These are phyloP conservation scores for Microbotryum intermedium DNA, from an alignment of 1,284 basidiomycete species.

Conservation along the genomic window DNA sequence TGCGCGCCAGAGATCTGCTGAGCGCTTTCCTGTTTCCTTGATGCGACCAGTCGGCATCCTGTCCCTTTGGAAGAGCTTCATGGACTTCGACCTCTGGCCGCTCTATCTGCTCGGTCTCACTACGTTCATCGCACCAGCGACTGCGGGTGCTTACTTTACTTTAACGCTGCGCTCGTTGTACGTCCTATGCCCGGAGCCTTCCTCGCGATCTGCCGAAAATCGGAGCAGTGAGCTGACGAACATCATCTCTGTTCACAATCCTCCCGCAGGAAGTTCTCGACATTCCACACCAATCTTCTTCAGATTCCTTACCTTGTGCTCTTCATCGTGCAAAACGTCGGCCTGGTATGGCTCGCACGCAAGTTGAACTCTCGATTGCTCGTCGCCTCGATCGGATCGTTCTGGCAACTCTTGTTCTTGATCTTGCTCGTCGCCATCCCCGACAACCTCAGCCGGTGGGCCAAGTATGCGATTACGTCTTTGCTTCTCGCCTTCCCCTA, in stretches of 20 bases:
- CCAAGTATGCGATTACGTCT: slow-evolving; percentile 16
- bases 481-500: slow-evolving; percentile 16
- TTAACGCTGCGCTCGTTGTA: slow-evolving; percentile 15
- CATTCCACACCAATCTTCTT: slow-evolving; percentile 41
- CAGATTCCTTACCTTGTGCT: slow-evolving; percentile 36
- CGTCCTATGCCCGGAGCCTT: not conserved
- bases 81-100: slow-evolving; percentile 42
- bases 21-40: not conserved
- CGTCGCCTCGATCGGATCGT: slow-evolving; percentile 12
- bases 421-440: slow-evolving; percentile 12
- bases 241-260: not conserved
- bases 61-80: slow-evolving; percentile 33
- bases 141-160: slow-evolving; percentile 36
- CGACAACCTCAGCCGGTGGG: slow-evolving; percentile 10
- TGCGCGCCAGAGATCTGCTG: not conserved
- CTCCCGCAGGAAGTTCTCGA: slow-evolving; percentile 35
- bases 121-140: slow-evolving; percentile 32
- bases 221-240: not conserved
- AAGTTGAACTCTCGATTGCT: slow-evolving; percentile 30
- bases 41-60: slow-evolving; percentile 17
- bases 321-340: slow-evolving; percentile 37
- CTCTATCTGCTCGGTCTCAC: slow-evolving; percentile 38
- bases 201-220: slow-evolving; percentile 14
- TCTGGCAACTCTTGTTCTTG: slow-evolving; percentile 19
- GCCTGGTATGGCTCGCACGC: slow-evolving; percentile 32